Percentiles rank a stretch among this genome's conserved stretches.
Evolutionary conservation across 2,329 filamentous ascomycete species (phyloP).

Genomic region (Plenodomus tracheiphilus): DNA sequence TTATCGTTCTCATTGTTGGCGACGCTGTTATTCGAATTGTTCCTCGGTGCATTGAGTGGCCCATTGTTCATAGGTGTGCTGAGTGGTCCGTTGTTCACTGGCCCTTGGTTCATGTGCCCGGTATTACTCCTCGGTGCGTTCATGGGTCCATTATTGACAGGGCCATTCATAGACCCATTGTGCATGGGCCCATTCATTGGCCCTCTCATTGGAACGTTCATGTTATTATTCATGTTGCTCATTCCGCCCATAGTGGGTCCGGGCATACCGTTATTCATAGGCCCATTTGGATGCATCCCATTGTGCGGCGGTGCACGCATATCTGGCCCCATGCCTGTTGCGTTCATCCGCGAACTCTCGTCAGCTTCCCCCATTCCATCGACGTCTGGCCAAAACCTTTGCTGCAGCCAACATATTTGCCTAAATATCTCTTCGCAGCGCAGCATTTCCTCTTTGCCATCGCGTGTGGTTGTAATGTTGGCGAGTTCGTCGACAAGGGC

Average conservation of each 20-base stretch:
- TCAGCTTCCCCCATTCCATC: constrained; percentile 54
- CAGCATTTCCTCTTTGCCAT: constrained; percentile 53
- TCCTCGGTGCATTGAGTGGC: background rate
- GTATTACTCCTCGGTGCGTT: constrained; percentile 2
- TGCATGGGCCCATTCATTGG: constrained; percentile 5
- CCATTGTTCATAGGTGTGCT: constrained; percentile 14
- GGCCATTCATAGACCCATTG: constrained; percentile 3
- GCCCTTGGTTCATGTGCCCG: background rate
- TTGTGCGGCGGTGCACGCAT: constrained; percentile 18
- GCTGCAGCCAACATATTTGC: constrained; percentile 53
- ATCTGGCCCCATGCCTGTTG: constrained; percentile 10
- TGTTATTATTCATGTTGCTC: constrained; percentile 10
- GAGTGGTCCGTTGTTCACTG: constrained; percentile 20
- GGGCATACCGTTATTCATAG: constrained; percentile 11
- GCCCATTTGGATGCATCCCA: constrained; percentile 18
- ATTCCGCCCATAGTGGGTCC: background rate
- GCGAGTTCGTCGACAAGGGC: constrained; percentile 55
- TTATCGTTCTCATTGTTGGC: constrained; percentile 18
- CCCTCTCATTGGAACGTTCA: constrained; percentile 5
- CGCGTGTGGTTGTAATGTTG: constrained; percentile 51
- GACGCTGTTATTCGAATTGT: constrained; percentile 7
- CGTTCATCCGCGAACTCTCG: constrained; percentile 34
- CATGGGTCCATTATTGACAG: constrained; percentile 15
- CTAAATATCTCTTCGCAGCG: constrained; percentile 53
- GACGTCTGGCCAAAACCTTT: constrained; percentile 55